phyloP scores from a whole-genome alignment of 495 filamentous ascomycete species.

The Penicillium verhagenii region DNA sequence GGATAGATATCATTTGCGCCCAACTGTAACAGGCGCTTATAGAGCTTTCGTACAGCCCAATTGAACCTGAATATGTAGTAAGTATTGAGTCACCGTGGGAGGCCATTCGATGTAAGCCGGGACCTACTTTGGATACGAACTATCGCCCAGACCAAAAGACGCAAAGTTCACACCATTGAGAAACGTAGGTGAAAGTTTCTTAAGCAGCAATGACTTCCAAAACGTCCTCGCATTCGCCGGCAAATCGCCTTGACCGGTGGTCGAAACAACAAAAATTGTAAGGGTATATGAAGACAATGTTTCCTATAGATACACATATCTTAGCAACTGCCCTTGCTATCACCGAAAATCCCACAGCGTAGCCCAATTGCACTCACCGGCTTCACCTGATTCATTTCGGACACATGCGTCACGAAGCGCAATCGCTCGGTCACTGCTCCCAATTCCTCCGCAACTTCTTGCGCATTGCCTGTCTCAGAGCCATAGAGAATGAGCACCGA shows the following conservation, averaged over 20 bases:
- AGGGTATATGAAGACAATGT: conserved; percentile 54
- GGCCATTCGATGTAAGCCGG: background rate
- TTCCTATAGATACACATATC: conserved; percentile 29
- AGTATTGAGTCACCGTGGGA: conserved; percentile 8
- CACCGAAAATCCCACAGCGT: background rate
- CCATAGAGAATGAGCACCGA: conserved; percentile 84
- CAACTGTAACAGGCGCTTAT: conserved; percentile 80
- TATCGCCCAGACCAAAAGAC: conserved; percentile 90
- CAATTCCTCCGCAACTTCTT: conserved; percentile 84
- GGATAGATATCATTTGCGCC: conserved; percentile 76
- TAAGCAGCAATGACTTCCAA: conserved; percentile 81
- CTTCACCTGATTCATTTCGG: conserved; percentile 72
- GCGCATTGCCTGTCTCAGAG: conserved; percentile 89
- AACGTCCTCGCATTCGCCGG: conserved; percentile 76
- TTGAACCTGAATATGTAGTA: conserved; percentile 66
- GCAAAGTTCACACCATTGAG: conserved; percentile 68
- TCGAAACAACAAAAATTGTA: conserved; percentile 79
- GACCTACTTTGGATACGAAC: conserved; percentile 81
- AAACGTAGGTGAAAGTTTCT: conserved; percentile 69
- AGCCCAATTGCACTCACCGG: conserved; percentile 55
- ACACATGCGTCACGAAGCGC: conserved; percentile 70
- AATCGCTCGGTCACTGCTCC: conserved; percentile 69
- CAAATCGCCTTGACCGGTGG: conserved; percentile 92
- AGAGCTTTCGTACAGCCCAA: conserved; percentile 84
- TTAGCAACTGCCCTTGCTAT: conserved; percentile 4